Percentiles rank a stretch among this genome's conserved stretches.
phyloP scores from a whole-genome alignment of 2,329 filamentous ascomycete species.

The Ceratocystis albifundus region DNA sequence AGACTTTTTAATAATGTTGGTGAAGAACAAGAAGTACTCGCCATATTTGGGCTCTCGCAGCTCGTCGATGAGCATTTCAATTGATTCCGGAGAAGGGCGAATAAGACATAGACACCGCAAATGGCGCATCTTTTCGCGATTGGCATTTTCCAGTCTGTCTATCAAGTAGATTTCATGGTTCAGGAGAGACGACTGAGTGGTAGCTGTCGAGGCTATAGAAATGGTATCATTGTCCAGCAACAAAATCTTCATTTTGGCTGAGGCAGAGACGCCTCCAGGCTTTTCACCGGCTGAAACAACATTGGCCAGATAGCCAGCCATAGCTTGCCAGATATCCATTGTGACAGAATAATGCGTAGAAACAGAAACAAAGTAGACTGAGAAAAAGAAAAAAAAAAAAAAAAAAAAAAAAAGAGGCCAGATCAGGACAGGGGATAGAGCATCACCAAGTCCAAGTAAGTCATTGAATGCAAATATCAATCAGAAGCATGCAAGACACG shows the following conservation, averaged over 20 bases:
- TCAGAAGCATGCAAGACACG: background rate
- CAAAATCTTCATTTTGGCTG: conserved; percentile 95
- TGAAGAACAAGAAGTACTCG: conserved; percentile 95
- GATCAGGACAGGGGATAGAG: background rate
- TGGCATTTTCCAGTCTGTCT: conserved; percentile 81
- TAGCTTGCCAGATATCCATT: conserved; percentile 91
- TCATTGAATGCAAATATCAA: background rate
- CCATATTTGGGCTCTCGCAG: conserved; percentile 92
- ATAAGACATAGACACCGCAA: conserved; percentile 87
- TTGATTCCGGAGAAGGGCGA: conserved; percentile 80
- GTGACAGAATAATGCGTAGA: conserved; percentile 26
- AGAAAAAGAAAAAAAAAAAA: too few relatives aligned
- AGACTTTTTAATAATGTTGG: conserved; percentile 95
- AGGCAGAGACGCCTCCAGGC: conserved; percentile 52
- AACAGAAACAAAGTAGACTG: background rate
- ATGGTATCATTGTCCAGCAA: conserved; percentile 89
- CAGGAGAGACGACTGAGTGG: conserved; percentile 86
- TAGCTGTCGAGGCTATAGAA: conserved; percentile 84
- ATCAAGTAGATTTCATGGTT: conserved; percentile 97
- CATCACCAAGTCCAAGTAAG: background rate
- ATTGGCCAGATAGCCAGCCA: conserved; percentile 90
- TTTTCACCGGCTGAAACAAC: conserved; percentile 50
- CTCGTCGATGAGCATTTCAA: conserved; percentile 90
- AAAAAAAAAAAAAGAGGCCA: too few relatives aligned
- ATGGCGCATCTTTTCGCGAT: conserved; percentile 95